These are phyloP conservation scores for Theileria sp. DNA, from an alignment of 169 alveolate species.

Conservation along the genomic window DNA sequence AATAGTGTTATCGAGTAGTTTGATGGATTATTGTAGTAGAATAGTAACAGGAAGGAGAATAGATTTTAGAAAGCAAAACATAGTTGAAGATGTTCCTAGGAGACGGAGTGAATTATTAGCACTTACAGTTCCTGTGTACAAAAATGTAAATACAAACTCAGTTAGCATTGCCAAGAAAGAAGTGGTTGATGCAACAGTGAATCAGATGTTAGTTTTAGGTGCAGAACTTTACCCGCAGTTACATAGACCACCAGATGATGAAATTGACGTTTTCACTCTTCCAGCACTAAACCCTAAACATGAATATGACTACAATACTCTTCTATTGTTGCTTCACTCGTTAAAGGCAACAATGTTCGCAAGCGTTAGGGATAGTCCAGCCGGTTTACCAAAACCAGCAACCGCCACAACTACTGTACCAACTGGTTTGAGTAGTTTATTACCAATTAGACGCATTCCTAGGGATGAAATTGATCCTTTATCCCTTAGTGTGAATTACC, in stretches of 20 bases:
- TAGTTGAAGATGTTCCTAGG: slow-evolving; percentile 21
- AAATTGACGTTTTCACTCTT: slow-evolving; percentile 59
- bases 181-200: slow-evolving; percentile 38
- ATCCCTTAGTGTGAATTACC: slow-evolving; percentile 20
- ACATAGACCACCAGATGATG: slow-evolving; percentile 68
- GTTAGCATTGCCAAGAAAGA: slow-evolving; percentile 17
- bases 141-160: slow-evolving; percentile 3
- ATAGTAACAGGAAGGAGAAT: slow-evolving; percentile 1
- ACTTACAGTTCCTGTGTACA: slow-evolving; percentile 46
- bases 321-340: slow-evolving; percentile 39
- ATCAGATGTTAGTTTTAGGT: slow-evolving; percentile 55
- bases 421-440: background rate
- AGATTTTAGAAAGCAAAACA: background rate
- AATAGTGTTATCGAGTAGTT: background rate
- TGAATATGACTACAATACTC: slow-evolving; percentile 55
- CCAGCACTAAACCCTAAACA: slow-evolving; percentile 53
- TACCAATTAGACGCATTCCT: slow-evolving; percentile 26
- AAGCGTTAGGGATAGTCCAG: background rate
- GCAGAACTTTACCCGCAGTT: slow-evolving; percentile 55
- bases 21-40: slow-evolving; percentile 21
- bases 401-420: background rate
- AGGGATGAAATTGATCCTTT: slow-evolving; percentile 45
- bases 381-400: background rate
- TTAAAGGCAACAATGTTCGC: slow-evolving; percentile 18
- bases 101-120: slow-evolving; percentile 45